A percentile compares a stretch with the other conserved stretches of the same genome.
Evolutionary conservation across 805 yeast species (phyloP).

Genomic region (Saccharomycopsis sp.): DNA sequence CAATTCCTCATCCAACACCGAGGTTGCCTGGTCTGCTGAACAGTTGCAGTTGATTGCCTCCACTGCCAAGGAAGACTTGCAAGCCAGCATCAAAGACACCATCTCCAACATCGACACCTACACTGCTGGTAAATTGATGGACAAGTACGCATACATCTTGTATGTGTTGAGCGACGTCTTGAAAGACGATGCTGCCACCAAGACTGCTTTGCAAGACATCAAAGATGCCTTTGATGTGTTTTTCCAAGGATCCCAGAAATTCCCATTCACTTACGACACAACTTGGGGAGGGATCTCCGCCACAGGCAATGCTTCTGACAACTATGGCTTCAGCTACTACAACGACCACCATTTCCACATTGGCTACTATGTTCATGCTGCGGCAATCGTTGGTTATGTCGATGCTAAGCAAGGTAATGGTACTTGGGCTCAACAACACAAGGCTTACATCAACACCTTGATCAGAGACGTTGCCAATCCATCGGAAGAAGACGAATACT

Average conservation of each 20-base stretch:
- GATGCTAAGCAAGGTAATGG: constrained; percentile 37
- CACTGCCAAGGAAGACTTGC: constrained; percentile 31
- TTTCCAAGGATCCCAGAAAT: constrained; percentile 31
- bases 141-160: constrained; percentile 43
- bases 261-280: constrained; percentile 44
- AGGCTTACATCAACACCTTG: constrained; percentile 51
- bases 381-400: constrained; percentile 56
- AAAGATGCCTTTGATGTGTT: constrained; percentile 35
- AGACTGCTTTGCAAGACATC: constrained; percentile 26
- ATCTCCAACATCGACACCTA: constrained; percentile 43
- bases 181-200: constrained; percentile 30
- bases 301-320: constrained; percentile 38
- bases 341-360: constrained; percentile 54
- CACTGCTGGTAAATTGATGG: constrained; percentile 39
- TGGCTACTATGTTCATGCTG: constrained; percentile 49
- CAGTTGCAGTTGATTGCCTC: constrained; percentile 27
- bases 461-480: constrained; percentile 67
- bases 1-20: too few species aligned
- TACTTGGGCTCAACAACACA: constrained; percentile 38
- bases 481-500: constrained; percentile 38
- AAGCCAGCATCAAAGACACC: constrained; percentile 36
- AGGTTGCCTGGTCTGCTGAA: constrained; percentile 25
- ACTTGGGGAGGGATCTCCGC: constrained; percentile 42
- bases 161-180: constrained; percentile 39
- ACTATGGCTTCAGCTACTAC: constrained; percentile 42